Evolutionary conservation across 2,329 filamentous ascomycete genomes (phyloP).

Genomic region (Fusarium incarnatum): DNA sequence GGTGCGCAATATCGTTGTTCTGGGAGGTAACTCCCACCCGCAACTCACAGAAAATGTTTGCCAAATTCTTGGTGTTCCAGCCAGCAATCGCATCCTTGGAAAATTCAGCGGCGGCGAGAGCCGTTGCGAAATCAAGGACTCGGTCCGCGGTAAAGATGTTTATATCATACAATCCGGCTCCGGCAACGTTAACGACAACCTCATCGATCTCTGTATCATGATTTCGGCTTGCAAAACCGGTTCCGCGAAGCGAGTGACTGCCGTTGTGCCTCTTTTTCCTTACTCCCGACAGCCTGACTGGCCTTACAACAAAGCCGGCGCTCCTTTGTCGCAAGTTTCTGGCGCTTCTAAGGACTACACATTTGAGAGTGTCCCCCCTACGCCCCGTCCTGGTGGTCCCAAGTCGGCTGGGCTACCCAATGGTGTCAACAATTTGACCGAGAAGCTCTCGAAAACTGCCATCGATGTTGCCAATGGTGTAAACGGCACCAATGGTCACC

Average conservation of each 20-base stretch:
- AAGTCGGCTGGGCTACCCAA: conserved; percentile 74
- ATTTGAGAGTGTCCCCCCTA: conserved; percentile 91
- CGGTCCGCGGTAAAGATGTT: conserved; percentile 97
- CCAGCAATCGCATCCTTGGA: conserved; percentile 82
- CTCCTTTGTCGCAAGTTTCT: conserved; percentile 79
- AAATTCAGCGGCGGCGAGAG: conserved; percentile 98
- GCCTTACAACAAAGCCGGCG: conserved; percentile 95
- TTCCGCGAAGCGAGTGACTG: conserved; percentile 92
- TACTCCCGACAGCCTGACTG: conserved; percentile 97
- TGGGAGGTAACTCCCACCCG: conserved; percentile 94
- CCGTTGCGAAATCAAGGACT: conserved; percentile 94
- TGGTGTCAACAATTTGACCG: conserved; percentile 76
- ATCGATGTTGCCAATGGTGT: conserved; percentile 49
- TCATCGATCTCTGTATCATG: conserved; percentile 97
- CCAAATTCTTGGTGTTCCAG: conserved; percentile 87
- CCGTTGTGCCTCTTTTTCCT: conserved; percentile 93
- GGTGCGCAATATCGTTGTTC: conserved; percentile 94
- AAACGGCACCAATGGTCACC: conserved; percentile 49
- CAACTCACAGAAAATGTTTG: conserved; percentile 87
- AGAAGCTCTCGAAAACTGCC: conserved; percentile 76
- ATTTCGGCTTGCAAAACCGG: conserved; percentile 97
- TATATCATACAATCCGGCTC: conserved; percentile 97
- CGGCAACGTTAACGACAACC: conserved; percentile 93
- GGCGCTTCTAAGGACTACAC: conserved; percentile 72
- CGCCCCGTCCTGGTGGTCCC: conserved; percentile 78